Evolutionary conservation across 371 early-diverging fungal species (phyloP), one percentile per base, ranked within the genome.

Genomic region (Smittium mucronatum): DNA sequence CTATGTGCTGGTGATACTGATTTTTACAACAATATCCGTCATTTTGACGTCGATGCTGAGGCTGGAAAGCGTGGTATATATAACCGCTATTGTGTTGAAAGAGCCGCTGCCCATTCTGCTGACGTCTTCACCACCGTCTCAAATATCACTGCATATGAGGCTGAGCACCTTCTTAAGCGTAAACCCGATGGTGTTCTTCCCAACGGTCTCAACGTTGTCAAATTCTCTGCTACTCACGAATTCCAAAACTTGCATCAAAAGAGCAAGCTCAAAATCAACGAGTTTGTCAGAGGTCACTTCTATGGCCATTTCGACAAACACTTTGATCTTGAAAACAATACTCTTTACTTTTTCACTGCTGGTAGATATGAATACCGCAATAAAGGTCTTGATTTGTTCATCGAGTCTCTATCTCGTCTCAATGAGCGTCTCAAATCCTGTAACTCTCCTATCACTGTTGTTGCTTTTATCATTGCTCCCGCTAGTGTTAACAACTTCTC

Each of bases 321-420:
- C 70, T 94, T 95, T 82, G 84, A 85, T 58, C 63, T 63, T 28
- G 97, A 95, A 67, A n/a, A 63, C 5, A 94, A 95, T 75, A 95
- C 96, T 2, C 82, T 97, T 32, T 97, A 97, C 80, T 92, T 95
- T 73, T 97, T 97, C 81, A 95, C 94, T 0, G 95, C 97, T 36
- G 97, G 97, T n/a, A 89, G 96, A 63, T 94, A 93, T 73, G 96
- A 97, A 79, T 95, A 87, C 80, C 87, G 95, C 71, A 97, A 97
- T 82, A 97, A 97, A 82, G 97, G 97, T 63, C 85, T 95, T 15
- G 97, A 97, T 82, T 94, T 95, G 94, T 93, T 84, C 75, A 85
- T 97, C 17, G 96, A 97, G 76, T 28, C 15, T 8, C n/a, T 63
- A 32, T 5, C 15, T 30, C 8, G 63, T 36, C 84, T 97, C 65